Evolutionary conservation across 2,329 filamentous ascomycete genomes (phyloP).

Genomic region (Epichloe sylvatica): DNA sequence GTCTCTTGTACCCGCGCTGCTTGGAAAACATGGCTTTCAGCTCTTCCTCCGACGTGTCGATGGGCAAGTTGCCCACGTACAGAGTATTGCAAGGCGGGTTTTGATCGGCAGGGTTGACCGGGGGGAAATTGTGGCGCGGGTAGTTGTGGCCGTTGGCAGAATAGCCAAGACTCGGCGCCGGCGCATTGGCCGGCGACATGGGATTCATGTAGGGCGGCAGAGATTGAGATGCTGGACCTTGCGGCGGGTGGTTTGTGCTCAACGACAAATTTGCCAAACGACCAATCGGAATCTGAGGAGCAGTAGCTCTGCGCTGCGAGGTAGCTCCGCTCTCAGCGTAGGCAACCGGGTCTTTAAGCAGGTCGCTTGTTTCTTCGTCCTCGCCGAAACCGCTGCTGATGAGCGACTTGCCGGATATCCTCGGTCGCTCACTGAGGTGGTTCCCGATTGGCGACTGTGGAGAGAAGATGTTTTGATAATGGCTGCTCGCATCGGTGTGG

Average conservation of each 20-base stretch:
- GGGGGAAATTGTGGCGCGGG: constrained; percentile 60
- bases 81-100: constrained; percentile 96
- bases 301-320: constrained; percentile 51
- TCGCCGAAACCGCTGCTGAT: constrained; percentile 54
- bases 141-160: constrained; percentile 37
- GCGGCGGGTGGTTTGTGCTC: constrained; percentile 43
- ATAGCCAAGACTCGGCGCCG: constrained; percentile 17
- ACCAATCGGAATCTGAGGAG: constrained; percentile 54
- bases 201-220: constrained; percentile 34
- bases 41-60: constrained; percentile 88
- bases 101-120: constrained; percentile 86
- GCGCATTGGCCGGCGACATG: constrained; percentile 41
- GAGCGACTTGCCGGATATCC: constrained; percentile 53
- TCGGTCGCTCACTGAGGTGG: constrained; percentile 46
- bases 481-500: constrained; percentile 37
- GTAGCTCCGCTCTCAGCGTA: constrained; percentile 48
- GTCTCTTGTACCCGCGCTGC: constrained; percentile 84
- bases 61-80: constrained; percentile 91
- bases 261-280: constrained; percentile 59
- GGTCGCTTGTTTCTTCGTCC: constrained; percentile 55
- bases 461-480: constrained; percentile 53
- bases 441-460: constrained; percentile 61
- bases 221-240: constrained; percentile 38
- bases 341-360: constrained; percentile 58
- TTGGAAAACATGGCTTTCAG: constrained; percentile 87